Evolutionary conservation across 805 yeast genomes (phyloP), one percentile per base, ranked within the genome.

Genomic region (Teunomyces gatunensis): DNA sequence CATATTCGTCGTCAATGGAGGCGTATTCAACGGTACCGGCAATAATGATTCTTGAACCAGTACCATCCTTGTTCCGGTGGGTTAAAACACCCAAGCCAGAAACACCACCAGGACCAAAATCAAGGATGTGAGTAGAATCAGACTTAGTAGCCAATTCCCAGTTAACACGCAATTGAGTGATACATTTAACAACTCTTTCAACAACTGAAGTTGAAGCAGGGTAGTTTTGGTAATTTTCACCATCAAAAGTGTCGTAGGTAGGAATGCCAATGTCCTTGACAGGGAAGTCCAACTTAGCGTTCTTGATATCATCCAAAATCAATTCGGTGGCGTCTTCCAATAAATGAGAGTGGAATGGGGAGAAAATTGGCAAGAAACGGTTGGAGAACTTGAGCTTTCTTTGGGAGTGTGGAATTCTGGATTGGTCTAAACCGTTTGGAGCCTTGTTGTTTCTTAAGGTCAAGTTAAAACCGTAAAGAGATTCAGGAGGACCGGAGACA

Each of bases 31-130:
- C 74, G 53, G 94, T 84, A 68, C 98, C 98, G 45, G 96, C 98
- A 57, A 95, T 80, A 59, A 94, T 89, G 54, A 92, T 77, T 71
- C 99, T 87, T 43, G 87, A 87, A 71, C 99, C 99, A 45, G 97
- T 89, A 69, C 99, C 99, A 61, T 94, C 99, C 71, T 92, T 94
- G 78, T 92, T 94, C 73, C 96, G 86, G 73, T 90, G 97, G 48
- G 99, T 94, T 59, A 94, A 79, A 52, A 87, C 87, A 73, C 99
- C 99, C 56, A 94, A 78, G 60, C 99, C 99, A 39, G 97, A 88
- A 33, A 89, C 84, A 59, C 98, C 98, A 71, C 99, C 99, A 52
- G 99, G 99, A 66, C 99, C 99, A 60, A 94, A 94, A 73, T 94
- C 99, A 53, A 94, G 69, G 59, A 94, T 81, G 67, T 94, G 99